Evolutionary conservation across 768 basidiomycete species (phyloP).

Genomic region (Rhizopogon sp.): DNA sequence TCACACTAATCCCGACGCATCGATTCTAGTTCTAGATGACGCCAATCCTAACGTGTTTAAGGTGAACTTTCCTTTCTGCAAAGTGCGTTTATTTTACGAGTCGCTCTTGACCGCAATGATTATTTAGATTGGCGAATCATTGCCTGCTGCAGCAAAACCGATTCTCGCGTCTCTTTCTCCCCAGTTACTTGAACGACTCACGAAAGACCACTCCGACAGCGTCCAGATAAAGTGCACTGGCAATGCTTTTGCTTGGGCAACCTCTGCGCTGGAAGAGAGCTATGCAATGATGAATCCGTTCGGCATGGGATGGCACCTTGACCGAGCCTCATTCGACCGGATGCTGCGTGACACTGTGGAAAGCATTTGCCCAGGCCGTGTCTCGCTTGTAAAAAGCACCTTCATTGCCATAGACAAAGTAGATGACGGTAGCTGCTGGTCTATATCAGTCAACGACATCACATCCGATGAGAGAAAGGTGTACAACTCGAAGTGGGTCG

Average conservation of each 20-base stretch:
- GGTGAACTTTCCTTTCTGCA: conserved; percentile 8
- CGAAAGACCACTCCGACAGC: conserved; percentile 5
- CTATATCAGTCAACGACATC: neutral
- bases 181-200: conserved; percentile 4
- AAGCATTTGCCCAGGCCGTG: conserved; percentile 4
- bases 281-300: conserved; percentile 30
- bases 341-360: conserved; percentile 17
- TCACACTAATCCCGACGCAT: conserved; percentile 10
- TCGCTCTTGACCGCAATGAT: neutral
- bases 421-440: neutral
- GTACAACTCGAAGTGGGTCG: conserved; percentile 23
- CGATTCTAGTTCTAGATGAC: conserved; percentile 29
- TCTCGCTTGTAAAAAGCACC: conserved; percentile 5
- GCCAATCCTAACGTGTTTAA: conserved; percentile 26
- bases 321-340: conserved; percentile 30
- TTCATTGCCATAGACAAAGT: conserved; percentile 6
- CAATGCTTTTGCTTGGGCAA: conserved; percentile 30
- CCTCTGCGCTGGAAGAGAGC: conserved; percentile 21
- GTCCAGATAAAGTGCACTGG: conserved; percentile 24
- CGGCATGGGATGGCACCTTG: conserved; percentile 29
- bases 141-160: conserved; percentile 25
- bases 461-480: neutral
- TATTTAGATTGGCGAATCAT: conserved; percentile 31
- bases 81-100: neutral
- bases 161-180: conserved; percentile 9